Evolutionary conservation across 139 green algal species (phyloP), one percentile per base, ranked within the genome.

Genomic region (Closterium sp.): DNA sequence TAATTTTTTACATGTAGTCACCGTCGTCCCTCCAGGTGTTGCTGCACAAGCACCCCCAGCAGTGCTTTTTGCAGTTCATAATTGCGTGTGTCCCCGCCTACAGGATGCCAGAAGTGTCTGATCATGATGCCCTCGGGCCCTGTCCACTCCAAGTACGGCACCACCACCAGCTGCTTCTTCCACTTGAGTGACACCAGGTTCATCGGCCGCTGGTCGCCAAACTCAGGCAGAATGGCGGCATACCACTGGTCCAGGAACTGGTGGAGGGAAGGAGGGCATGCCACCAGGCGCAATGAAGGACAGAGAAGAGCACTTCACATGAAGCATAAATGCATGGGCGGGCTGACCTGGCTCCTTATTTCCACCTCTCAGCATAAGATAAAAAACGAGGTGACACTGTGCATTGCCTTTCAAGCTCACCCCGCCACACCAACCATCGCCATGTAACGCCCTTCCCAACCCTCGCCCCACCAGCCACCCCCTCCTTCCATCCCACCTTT

Each of bases 191-290:
- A 9, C 30, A 89, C 64, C 31, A 34, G n/a, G 64, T 89, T 38
- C 30, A 89, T 38, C 10, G 35, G 86, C 7, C 64, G 31, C 31
- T 89, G 86, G 28, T 89, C 86, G 35, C 86, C 55, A 7, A n/a
- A 55, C 16, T 64, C 9, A 35, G 84, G 84, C n/a, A 64, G n/a
- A 5, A 55, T 38, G 7, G 55, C 86, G 7, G 36, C 64, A 34
- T 89, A 89, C 86, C 86, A 89, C 28, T 89, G 35, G 31, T 89
- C 86, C 30, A 89, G n/a, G 12, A 89, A 89, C 86, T 89, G 33
- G 84, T 12, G 19, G 84, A 2, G 84, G 84, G 84, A 10, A 34
- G 33, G 84, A 87, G 1, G 84, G 10, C 84, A 87, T 38, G n/a
- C n/a, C n/a, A n/a, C n/a, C n/a, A n/a, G n/a, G n/a, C n/a, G n/a